Conservation (phyloP, 805 yeast genomes). For the Ogataea saltuana region DNA sequence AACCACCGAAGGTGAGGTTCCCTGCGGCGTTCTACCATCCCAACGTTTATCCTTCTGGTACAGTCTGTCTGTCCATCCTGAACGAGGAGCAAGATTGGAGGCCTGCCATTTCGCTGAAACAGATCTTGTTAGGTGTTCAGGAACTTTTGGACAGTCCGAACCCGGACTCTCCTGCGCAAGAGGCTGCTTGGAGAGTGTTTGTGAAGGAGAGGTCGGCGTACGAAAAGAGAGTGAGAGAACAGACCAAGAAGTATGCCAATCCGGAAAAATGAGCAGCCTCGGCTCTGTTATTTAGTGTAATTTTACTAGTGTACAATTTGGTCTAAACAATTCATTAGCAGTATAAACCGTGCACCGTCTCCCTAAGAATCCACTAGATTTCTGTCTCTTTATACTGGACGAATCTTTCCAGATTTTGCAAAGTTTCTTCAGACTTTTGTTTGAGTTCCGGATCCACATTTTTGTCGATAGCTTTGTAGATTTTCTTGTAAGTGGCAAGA, state of each 20-base stretch:
- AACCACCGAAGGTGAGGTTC: slow-evolving; percentile 92
- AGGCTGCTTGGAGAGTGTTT: slow-evolving; percentile 91
- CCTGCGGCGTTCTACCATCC: slow-evolving; percentile 95
- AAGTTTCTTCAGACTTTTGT: slow-evolving; percentile 63
- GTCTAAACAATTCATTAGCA: no score
- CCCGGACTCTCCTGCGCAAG: slow-evolving; percentile 96
- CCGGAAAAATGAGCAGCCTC: slow-evolving; percentile 19
- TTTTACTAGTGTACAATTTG: slow-evolving; percentile 5
- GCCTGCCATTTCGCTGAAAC: slow-evolving; percentile 91
- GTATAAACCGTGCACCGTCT: no score
- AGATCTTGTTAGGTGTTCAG: slow-evolving; percentile 88
- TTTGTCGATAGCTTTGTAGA: slow-evolving; percentile 66
- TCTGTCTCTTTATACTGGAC: slow-evolving; percentile 69
- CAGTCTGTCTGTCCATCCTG: slow-evolving; percentile 87
- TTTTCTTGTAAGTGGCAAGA: slow-evolving; percentile 49
- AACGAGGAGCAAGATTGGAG: slow-evolving; percentile 98
- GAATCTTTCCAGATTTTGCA: slow-evolving; percentile 69
- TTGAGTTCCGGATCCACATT: slow-evolving; percentile 59
- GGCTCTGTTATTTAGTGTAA: slow-evolving; percentile 2
- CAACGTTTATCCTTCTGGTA: slow-evolving; percentile 96
- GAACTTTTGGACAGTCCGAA: slow-evolving; percentile 88
- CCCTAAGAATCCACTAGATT: slow-evolving; percentile 5
- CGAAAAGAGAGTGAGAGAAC: slow-evolving; percentile 76
- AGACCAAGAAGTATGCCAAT: slow-evolving; percentile 68
- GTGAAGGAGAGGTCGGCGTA: slow-evolving; percentile 67